These are phyloP conservation scores for Podila epigama DNA, from an alignment of 192 early-diverging fungal species.

Conservation along the genomic window DNA sequence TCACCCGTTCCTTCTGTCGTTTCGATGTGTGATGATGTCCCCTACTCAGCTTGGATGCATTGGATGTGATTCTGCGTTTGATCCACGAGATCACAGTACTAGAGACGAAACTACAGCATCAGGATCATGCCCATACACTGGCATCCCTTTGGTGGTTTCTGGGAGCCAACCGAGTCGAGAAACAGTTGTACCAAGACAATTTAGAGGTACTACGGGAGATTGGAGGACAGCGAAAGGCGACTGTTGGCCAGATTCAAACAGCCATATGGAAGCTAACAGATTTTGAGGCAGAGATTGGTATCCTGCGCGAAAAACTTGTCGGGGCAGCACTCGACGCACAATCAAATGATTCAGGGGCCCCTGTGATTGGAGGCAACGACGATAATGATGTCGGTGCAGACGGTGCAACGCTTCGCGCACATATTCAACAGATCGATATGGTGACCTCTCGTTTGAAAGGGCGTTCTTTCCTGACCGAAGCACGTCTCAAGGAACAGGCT, in stretches of 20 bases:
- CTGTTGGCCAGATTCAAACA: slow-evolving; percentile 47
- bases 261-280: slow-evolving; percentile 55
- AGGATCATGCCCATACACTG: slow-evolving; percentile 25
- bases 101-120: slow-evolving; percentile 48
- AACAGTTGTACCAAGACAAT: slow-evolving; percentile 48
- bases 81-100: slow-evolving; percentile 56
- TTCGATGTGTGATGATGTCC: too few species aligned
- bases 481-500: slow-evolving; percentile 4
- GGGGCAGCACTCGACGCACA: slow-evolving; percentile 26
- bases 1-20: too few species aligned
- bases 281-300: slow-evolving; percentile 61
- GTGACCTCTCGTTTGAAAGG: slow-evolving; percentile 40
- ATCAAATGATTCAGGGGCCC: too few species aligned
- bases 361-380: background rate
- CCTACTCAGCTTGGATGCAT: slow-evolving; percentile 28
- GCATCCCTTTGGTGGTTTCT: slow-evolving; percentile 44
- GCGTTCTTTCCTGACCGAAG: slow-evolving; percentile 22
- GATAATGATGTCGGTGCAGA: background rate
- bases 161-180: slow-evolving; percentile 37
- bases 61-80: slow-evolving; percentile 49
- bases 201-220: slow-evolving; percentile 43
- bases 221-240: slow-evolving; percentile 50
- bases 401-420: slow-evolving; percentile 3
- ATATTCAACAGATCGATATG: slow-evolving; percentile 36
- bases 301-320: slow-evolving; percentile 52